These are phyloP conservation scores for Tetrapisispora nanseiensis DNA, from an alignment of 805 yeast genomes.

Conservation along the genomic window DNA sequence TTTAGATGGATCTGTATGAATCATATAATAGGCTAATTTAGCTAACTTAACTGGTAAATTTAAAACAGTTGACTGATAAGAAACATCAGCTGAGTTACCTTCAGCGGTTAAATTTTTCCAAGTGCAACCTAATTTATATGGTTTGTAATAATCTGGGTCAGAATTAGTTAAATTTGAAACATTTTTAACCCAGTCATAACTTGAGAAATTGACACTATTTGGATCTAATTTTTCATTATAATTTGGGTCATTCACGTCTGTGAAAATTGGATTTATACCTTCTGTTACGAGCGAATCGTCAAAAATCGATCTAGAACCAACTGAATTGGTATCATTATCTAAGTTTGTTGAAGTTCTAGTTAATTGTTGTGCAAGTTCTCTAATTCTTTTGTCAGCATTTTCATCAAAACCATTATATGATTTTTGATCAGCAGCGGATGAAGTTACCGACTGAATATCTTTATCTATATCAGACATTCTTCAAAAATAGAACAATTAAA, in stretches of 20 bases:
- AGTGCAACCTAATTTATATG: constrained; percentile 48
- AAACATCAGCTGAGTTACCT: constrained; percentile 60
- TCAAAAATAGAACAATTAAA: too few species aligned
- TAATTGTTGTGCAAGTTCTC: constrained; percentile 34
- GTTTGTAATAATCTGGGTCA: constrained; percentile 56
- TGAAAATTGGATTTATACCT: constrained; percentile 22
- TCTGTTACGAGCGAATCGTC: constrained; percentile 6
- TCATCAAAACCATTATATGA: constrained; percentile 32
- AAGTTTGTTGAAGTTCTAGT: constrained; percentile 10
- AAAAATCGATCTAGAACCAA: constrained; percentile 10
- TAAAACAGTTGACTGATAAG: constrained; percentile 51
- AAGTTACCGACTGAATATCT: neutral
- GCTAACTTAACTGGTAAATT: constrained; percentile 33
- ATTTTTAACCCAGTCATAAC: constrained; percentile 61
- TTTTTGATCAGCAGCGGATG: constrained; percentile 4
- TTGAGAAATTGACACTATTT: constrained; percentile 43
- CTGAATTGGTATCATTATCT: neutral
- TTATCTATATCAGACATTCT: neutral
- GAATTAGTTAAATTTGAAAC: constrained; percentile 41
- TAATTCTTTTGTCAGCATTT: constrained; percentile 29
- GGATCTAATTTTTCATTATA: constrained; percentile 47
- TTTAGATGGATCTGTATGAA: constrained; percentile 17
- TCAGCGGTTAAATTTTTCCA: constrained; percentile 49
- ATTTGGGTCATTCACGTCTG: constrained; percentile 9
- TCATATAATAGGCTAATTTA: constrained; percentile 16